Base-by-base conservation (phyloP, 1,284 basidiomycete species). In the Porodaedalea pini region DNA sequence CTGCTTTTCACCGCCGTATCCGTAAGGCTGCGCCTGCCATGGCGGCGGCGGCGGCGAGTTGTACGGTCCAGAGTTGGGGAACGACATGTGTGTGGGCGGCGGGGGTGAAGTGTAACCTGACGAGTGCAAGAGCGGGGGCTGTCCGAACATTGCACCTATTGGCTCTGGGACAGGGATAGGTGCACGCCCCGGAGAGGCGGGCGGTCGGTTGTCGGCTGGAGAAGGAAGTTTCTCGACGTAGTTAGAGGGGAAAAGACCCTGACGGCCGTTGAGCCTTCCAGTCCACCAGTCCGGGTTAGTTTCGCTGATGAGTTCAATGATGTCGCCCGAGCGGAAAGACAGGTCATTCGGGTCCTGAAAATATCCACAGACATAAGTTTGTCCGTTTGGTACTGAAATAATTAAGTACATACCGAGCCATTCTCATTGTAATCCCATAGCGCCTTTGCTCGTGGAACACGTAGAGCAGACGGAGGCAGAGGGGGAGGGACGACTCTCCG, bases 201-300 rank as follows among this genome's bases (percentile, higher is more conserved):
- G n/a, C n/a, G 52, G 59, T 19, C 45, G 23, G 13, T 19, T 54
- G 7, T 21, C 17, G 19, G 37, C 25, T n/a, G 45, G 21, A 10
- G 31, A 23, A 29, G 52, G 52, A 2, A 54, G 41, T 34, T 45
- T 54, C 27, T 54, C 52, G 27, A 54, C 52, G 29, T 55, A 73
- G 63, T 80, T 82, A 34, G 82, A 75, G 25, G 82, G 86, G 69
- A 89, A 87, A 31, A 88, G 71, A 1, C 83, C 86, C 61, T 82
- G 77, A 58, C 70, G 75, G 19, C 85, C 85, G 32, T 78, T 75
- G 52, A 74, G 65, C 51, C 70, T 72, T 15, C 83, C 83, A 36
- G 75, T 80, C 83, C 83, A 86, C 84, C 84, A 86, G 62, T 86
- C 83, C 0, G 69, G 59, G 60, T 85, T 86, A n/a, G 77, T 81